Evolutionary conservation across 2,329 filamentous ascomycete species (phyloP).

Genomic region (Aspergillus floridensis): DNA sequence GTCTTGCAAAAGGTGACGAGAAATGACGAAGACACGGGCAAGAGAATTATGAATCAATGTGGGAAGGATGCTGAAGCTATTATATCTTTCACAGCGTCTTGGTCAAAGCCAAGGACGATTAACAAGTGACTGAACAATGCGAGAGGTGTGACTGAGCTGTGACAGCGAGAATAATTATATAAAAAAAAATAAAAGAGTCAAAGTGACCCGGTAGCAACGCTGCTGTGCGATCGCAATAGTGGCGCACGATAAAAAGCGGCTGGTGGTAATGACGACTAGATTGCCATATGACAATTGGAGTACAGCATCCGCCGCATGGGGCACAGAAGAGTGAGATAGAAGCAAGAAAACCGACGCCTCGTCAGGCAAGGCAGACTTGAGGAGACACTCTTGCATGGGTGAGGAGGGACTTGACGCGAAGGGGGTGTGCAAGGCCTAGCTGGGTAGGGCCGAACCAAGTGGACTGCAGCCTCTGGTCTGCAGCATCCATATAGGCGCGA

Average conservation of each 20-base stretch:
- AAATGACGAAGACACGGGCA: not conserved
- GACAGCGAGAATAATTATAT: slow-evolving; percentile 15
- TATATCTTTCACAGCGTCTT: not conserved
- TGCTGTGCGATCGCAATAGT: slow-evolving; percentile 20
- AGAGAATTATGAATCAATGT: not conserved
- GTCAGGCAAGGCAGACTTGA: slow-evolving; percentile 38
- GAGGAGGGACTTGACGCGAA: slow-evolving; percentile 20
- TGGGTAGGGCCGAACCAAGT: slow-evolving; percentile 24
- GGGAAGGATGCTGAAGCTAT: not conserved
- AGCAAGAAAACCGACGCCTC: slow-evolving; percentile 29
- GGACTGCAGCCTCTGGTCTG: slow-evolving; percentile 29
- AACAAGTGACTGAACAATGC: not conserved
- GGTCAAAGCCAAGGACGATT: not conserved
- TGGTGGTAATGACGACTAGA: slow-evolving; percentile 21
- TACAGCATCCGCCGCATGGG: slow-evolving; percentile 25
- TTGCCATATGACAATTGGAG: slow-evolving; percentile 29
- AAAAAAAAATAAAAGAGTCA: slow-evolving; percentile 16
- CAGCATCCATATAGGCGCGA: slow-evolving; percentile 26
- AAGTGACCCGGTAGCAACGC: slow-evolving; percentile 23
- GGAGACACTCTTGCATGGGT: slow-evolving; percentile 23
- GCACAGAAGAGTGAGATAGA: slow-evolving; percentile 25
- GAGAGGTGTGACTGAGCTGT: not conserved
- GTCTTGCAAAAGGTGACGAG: not conserved
- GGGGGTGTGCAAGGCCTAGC: slow-evolving; percentile 12
- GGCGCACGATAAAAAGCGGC: slow-evolving; percentile 29